Evolutionary conservation across 2,329 filamentous ascomycete species (phyloP), one percentile per base, ranked within the genome.

Genomic region (Diaporthe caulivora): DNA sequence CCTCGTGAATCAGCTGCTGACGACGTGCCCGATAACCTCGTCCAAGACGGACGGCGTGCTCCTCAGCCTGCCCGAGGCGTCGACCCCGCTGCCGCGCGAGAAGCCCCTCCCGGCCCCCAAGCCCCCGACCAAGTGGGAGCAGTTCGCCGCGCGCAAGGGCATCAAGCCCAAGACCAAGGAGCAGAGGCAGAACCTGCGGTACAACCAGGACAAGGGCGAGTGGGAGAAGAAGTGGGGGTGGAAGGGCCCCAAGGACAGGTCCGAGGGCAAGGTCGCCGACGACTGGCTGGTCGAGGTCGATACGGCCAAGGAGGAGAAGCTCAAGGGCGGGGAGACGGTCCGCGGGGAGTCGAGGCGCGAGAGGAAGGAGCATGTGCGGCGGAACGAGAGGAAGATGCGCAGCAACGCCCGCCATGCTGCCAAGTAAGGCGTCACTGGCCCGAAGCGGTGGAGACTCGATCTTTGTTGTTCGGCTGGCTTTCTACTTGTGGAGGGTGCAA

Each of bases 221-320:
- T 98, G 95, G 95, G 93, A 95, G 81, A 93, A 94, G 76, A 95
- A 95, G 84, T 99, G 96, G 95, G 97, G 97, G 0, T 98, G 97
- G 86, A 93, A 96, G 86, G 95, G 93, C 75, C 92, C 94, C 82
- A 97, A 97, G 83, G 73, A 73, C 44, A 47, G 71, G 13, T 53
- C 60, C 29, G 67, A 62, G 2, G 73, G 71, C 29, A 73, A 73
- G 65, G 93, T 90, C 26, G 92, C 97, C 83, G 88, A 91, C 76
- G 92, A 97, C 80, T 97, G 95, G 94, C 86, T 98, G 78, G 94
- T 98, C 74, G 97, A 98, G 89, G 92, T 99, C 70, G 93, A 98
- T 80, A 90, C 93, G 82, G 90, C 92, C 82, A 91, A 90, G 81
- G 92, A 94, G 70, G 88, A 86, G 51, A 86, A 87, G 80, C 84